Evolutionary conservation across 345 rosid species (phyloP), one percentile per base, ranked within the genome.

Genomic region (Draba incana): DNA sequence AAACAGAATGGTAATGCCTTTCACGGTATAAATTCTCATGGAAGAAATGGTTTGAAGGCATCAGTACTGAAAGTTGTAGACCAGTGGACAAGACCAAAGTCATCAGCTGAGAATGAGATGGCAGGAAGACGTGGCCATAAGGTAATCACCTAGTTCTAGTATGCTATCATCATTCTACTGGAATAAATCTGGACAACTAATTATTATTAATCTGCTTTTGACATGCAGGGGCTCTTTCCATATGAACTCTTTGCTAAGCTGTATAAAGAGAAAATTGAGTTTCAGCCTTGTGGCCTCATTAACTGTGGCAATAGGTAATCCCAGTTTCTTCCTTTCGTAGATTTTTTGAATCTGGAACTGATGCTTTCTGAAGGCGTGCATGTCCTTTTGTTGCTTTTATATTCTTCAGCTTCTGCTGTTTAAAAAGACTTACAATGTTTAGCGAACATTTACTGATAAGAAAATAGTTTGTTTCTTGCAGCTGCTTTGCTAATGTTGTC

Each of bases 401-500:
- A 31, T 31, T 63, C 55, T 66, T 68, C 58, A 52, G 59, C 62
- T 55, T 52, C 42, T 53, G 23, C 58, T 68, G 37, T 61, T 31
- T 5, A 47, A 44, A 48, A 54, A 67, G 46, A 2, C 3, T 14
- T 39, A 39, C 9, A 60, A 55, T 63, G 30, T 44, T 13, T 59
- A 48, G 28, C 54, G 37, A 54, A 33, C 71, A 35, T 12, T 57
- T 10, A 45, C 75, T 76, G 39, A 67, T 43, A 51, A 64, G 20
- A 62, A 64, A 48, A 11, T 70, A 53, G 55, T 58, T 13, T 54
- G 39, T 75, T 70, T 75, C 64, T 62, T 80, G 84, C 97, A 95
- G 98, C 81, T 95, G 99, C 71, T 95, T 89, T 82, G 99, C 98
- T 41, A 92, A 95, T 77, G 92, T 82, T 68, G 91, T 89, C 58